Conservation (phyloP, 176 grass and related monocot genomes). For the Microstegium vimineum region DNA sequence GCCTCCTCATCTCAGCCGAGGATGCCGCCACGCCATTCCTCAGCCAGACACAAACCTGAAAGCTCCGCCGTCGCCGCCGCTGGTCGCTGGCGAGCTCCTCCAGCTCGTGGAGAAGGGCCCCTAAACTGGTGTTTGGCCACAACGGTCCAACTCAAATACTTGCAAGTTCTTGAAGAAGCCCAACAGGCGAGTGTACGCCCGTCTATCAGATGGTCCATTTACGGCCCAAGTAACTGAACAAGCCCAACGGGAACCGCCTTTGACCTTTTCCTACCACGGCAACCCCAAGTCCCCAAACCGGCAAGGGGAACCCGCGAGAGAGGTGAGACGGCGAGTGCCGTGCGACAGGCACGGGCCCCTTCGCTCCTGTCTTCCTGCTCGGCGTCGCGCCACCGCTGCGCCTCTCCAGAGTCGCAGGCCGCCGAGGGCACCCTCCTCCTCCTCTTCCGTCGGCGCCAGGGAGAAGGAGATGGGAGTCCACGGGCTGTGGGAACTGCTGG, state of each 20-base stretch:
- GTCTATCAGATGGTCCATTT: not conserved
- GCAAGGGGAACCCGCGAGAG: no score
- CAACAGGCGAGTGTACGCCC: not conserved
- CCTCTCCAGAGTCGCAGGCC: not conserved
- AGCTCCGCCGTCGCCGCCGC: not conserved
- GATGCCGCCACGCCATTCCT: not conserved
- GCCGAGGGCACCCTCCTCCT: not conserved
- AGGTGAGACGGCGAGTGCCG: not conserved
- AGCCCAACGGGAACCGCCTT: conserved; percentile 12
- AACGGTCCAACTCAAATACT: not conserved
- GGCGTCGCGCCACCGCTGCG: conserved; percentile 1
- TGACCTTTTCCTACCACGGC: not conserved
- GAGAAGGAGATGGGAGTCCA: conserved; percentile 71
- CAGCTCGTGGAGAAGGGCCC: no score
- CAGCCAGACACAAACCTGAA: not conserved
- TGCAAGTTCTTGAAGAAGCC: not conserved
- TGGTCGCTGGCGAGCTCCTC: no score
- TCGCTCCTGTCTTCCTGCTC: not conserved
- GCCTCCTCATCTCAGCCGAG: not conserved
- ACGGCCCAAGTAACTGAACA: conserved; percentile 6
- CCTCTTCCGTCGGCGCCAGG: not conserved
- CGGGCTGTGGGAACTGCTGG: conserved; percentile 84
- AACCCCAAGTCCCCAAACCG: not conserved
- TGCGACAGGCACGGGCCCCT: not conserved
- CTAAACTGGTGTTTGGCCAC: not conserved